phyloP scores from a whole-genome alignment of 2,329 filamentous ascomycete species.

The Alternaria tenuissima region DNA sequence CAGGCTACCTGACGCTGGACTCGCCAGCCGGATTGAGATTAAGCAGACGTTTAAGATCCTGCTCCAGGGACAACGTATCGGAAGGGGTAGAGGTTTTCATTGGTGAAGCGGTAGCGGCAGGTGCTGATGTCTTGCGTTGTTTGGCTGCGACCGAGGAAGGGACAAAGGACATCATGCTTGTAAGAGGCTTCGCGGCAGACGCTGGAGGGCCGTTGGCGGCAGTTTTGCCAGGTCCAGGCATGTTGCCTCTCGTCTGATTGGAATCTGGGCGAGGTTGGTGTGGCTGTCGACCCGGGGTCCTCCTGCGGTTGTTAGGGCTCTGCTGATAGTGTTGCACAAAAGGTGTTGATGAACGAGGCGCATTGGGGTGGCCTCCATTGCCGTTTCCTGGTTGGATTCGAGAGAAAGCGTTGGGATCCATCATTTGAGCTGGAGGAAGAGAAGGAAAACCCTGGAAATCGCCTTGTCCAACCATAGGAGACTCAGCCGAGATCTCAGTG shows the following conservation, averaged over 20 bases:
- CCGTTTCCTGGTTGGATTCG: constrained; percentile 27
- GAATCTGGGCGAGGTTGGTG: constrained; percentile 37
- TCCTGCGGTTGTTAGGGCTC: constrained; percentile 33
- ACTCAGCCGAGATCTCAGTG: constrained; percentile 52
- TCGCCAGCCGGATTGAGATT: constrained; percentile 39
- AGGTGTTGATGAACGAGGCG: constrained; percentile 38
- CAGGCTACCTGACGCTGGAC: constrained; percentile 33
- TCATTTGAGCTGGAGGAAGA: constrained; percentile 22
- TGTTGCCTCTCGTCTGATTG: constrained; percentile 25
- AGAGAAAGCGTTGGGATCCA: constrained; percentile 31
- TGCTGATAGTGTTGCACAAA: constrained; percentile 37
- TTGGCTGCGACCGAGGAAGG: constrained; percentile 49
- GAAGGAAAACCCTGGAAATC: constrained; percentile 37
- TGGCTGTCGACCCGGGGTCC: constrained; percentile 33
- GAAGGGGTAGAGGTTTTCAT: constrained; percentile 25
- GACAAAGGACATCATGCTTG: constrained; percentile 45
- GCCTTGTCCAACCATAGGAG: constrained; percentile 35
- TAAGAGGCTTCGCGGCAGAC: constrained; percentile 31
- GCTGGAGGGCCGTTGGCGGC: constrained; percentile 21
- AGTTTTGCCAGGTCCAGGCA: constrained; percentile 24
- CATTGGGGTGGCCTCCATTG: constrained; percentile 20
- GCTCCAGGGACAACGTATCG: constrained; percentile 42
- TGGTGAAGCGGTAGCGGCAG: constrained; percentile 23
- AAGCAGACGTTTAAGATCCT: constrained; percentile 49
- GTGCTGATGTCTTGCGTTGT: constrained; percentile 34